Conservation (phyloP, 306 rosid genomes). For the Arachis hypogaea region DNA sequence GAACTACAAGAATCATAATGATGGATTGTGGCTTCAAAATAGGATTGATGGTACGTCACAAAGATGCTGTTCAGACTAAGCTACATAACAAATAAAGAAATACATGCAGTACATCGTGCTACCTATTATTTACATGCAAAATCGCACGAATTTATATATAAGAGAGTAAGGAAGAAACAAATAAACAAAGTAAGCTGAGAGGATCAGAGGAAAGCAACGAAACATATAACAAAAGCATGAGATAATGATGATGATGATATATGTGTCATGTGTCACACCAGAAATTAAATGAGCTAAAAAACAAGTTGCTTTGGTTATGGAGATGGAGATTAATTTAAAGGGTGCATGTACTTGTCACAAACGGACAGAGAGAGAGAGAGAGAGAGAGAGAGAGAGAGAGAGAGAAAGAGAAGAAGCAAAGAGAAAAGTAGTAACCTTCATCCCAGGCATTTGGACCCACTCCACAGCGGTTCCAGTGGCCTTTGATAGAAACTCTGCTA, state of each 20-base stretch:
- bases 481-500: conserved; percentile 99
- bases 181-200: no score
- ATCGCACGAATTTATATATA: not conserved
- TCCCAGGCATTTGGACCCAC: conserved; percentile 99
- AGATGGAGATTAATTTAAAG: conserved; percentile 27
- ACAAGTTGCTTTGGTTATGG: conserved; percentile 42
- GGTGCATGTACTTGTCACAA: conserved; percentile 31
- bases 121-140: not conserved
- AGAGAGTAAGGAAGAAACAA: not conserved
- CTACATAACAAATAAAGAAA: not conserved
- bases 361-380: not conserved
- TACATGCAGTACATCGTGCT: not conserved
- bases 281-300: no score
- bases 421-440: conserved; percentile 67
- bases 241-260: not conserved
- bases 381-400: not conserved
- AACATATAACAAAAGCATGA: not conserved
- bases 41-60: not conserved
- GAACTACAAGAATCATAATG: not conserved
- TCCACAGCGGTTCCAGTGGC: conserved; percentile 99
- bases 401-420: conserved; percentile 15
- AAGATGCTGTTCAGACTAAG: not conserved
- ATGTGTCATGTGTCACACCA: not conserved
- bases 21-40: not conserved
- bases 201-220: no score